Conservation (phyloP, 2,329 filamentous ascomycete genomes). For the Chrysosporium queenslandicum region DNA sequence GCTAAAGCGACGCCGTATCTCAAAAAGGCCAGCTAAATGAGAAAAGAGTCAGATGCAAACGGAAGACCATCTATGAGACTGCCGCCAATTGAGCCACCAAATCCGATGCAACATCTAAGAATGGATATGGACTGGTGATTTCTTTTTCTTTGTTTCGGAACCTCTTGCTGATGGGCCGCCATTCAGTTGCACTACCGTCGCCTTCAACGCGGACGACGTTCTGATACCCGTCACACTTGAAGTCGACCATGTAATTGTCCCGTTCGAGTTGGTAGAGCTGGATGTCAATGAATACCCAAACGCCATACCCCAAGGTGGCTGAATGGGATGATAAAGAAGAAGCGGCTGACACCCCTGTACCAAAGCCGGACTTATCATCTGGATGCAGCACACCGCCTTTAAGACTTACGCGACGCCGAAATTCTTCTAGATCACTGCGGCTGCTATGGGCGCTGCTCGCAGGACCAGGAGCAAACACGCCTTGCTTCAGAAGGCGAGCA, state of each 20-base stretch:
- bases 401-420: slow-evolving; percentile 32
- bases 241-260: slow-evolving; percentile 90
- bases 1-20: not conserved
- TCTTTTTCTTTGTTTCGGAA: slow-evolving; percentile 73
- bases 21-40: not conserved
- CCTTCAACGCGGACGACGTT: slow-evolving; percentile 53
- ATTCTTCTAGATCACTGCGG: slow-evolving; percentile 34
- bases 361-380: slow-evolving; percentile 26
- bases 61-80: slow-evolving; percentile 44
- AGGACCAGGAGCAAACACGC: slow-evolving; percentile 50
- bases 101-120: slow-evolving; percentile 83
- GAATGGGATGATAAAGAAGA: slow-evolving; percentile 37
- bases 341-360: slow-evolving; percentile 33
- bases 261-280: slow-evolving; percentile 92
- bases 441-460: slow-evolving; percentile 33
- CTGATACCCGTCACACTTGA: slow-evolving; percentile 97
- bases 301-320: slow-evolving; percentile 50
- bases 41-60: not conserved
- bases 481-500: slow-evolving; percentile 76
- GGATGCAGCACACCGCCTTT: slow-evolving; percentile 26
- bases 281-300: slow-evolving; percentile 92
- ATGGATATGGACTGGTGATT: slow-evolving; percentile 88
- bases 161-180: slow-evolving; percentile 41
- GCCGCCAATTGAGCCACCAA: slow-evolving; percentile 89
- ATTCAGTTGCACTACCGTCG: slow-evolving; percentile 33